These are phyloP conservation scores for Hibiscus syriacus DNA, from an alignment of 345 rosid species.

Conservation along the genomic window DNA sequence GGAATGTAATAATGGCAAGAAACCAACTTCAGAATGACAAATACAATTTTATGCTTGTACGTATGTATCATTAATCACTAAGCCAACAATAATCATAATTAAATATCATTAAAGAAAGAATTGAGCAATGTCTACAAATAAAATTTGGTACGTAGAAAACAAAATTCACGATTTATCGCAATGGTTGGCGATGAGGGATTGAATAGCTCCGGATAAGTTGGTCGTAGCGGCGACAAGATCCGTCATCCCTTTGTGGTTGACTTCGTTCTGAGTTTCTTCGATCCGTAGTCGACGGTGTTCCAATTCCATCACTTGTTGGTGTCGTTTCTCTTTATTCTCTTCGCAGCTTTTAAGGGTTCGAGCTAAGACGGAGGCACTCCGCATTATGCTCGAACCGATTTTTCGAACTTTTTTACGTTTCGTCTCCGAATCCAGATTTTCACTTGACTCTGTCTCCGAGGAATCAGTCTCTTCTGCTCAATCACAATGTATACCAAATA, in stretches of 20 bases:
- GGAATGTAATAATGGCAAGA: too few relatives aligned
- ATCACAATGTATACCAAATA: not conserved
- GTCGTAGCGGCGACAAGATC: conserved; percentile 18
- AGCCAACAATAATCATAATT: not conserved
- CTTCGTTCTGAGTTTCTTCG: conserved; percentile 24
- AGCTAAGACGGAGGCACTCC: conserved; percentile 23
- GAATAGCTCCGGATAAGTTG: conserved; percentile 30
- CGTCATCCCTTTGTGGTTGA: conserved; percentile 17
- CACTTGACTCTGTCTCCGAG: conserved; percentile 19
- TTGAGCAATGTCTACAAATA: not conserved
- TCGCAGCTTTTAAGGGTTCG: conserved; percentile 21
- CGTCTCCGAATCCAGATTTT: not conserved
- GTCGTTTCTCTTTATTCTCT: conserved; percentile 28
- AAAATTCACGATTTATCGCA: conserved; percentile 12
- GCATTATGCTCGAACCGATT: conserved; percentile 18
- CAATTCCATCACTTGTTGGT: conserved; percentile 24
- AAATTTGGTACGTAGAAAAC: not conserved
- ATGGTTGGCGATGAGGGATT: conserved; percentile 19
- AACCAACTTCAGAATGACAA: too few relatives aligned
- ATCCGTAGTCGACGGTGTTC: conserved; percentile 27
- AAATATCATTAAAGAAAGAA: not conserved
- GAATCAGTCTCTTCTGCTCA: conserved; percentile 14
- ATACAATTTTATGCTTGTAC: too few relatives aligned
- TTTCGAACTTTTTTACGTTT: conserved; percentile 17
- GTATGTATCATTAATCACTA: not conserved